Percentiles rank a stretch among this genome's conserved stretches.
These are phyloP conservation scores for Stenocarpella maydis DNA, from an alignment of 2,329 filamentous ascomycete genomes.

Conservation along the genomic window DNA sequence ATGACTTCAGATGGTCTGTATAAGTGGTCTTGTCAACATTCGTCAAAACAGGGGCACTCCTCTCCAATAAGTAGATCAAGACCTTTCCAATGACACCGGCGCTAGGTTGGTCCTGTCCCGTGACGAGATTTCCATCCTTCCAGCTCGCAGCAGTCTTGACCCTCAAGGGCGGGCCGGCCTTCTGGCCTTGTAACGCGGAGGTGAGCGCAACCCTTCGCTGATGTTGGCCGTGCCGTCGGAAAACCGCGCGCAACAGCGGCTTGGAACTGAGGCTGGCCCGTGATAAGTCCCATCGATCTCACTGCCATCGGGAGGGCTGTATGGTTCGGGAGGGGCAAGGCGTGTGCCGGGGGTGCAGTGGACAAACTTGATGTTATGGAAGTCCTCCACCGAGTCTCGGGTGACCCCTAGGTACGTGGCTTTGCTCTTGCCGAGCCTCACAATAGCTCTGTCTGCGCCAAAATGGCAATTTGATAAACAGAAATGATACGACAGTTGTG, in stretches of 20 bases:
- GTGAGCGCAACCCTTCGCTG: conserved; percentile 43
- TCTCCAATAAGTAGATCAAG: neutral
- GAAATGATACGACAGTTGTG: neutral
- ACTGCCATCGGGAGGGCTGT: conserved; percentile 37
- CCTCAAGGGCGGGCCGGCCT: neutral
- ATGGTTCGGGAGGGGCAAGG: conserved; percentile 42
- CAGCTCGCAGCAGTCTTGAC: neutral
- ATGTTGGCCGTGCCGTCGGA: conserved; percentile 38
- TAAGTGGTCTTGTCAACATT: too few relatives aligned
- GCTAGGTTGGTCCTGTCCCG: neutral
- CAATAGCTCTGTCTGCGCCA: neutral
- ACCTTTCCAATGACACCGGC: neutral
- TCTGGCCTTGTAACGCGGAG: conserved; percentile 41
- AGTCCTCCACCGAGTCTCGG: conserved; percentile 39
- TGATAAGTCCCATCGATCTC: conserved; percentile 39
- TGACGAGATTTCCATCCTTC: neutral
- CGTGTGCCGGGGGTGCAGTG: conserved; percentile 41
- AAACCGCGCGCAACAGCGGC: conserved; percentile 39
- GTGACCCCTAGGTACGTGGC: conserved; percentile 35
- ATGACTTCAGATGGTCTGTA: too few relatives aligned
- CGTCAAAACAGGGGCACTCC: too few relatives aligned
- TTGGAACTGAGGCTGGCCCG: conserved; percentile 41
- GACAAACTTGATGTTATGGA: conserved; percentile 42
- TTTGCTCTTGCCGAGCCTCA: neutral
- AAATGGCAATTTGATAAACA: neutral